Evolutionary conservation across 331 rosid species (phyloP), one percentile per base, ranked within the genome.

Genomic region (Rhamnella rubrinervis): DNA sequence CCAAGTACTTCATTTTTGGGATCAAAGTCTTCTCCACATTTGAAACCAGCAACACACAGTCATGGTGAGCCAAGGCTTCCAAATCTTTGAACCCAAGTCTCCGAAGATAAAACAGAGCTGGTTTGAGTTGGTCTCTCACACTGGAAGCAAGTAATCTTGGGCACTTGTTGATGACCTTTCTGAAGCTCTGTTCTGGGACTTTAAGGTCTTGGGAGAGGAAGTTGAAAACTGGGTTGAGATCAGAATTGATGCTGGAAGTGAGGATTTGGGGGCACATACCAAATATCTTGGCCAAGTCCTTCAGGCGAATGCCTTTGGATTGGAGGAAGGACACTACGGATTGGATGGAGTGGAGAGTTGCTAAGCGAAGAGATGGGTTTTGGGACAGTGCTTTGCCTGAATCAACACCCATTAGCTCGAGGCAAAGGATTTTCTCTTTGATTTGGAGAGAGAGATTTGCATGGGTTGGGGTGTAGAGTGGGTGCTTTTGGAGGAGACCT

Each of bases 211-310:
- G 72, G 1, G 82, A 55, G 55, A 91, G 87, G 59, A 88, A 93
- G 66, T 61, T 63, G 85, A 91, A 91, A 77, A 87, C 91, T 21
- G 96, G 98, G 81, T 4, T 37, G 1, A 93, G 92, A 18, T 93
- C 92, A 65, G 81, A 60, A 79, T 76, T 75, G 60, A 93, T 65
- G 75, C 61, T 67, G 28, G 92, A 78, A 57, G 97, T 93, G 50
- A 93, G 97, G 53, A 91, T 80, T 53, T 55, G 78, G 52, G 98
- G 97, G 73, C 98, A 93, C 97, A 87, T 91, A 57, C 97, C 97
- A 59, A 93, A 72, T 71, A 91, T 89, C 49, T 83, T 89, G 40
- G 92, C 76, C 17, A 93, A 68, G 82, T 91, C 98, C 35, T 68
- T 78, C 1, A 85, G 87, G 7, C 46, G 91, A 14, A 93, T 72